phyloP scores from a whole-genome alignment of 108 stramenopile genomes.

The Conticribra guillardii region DNA sequence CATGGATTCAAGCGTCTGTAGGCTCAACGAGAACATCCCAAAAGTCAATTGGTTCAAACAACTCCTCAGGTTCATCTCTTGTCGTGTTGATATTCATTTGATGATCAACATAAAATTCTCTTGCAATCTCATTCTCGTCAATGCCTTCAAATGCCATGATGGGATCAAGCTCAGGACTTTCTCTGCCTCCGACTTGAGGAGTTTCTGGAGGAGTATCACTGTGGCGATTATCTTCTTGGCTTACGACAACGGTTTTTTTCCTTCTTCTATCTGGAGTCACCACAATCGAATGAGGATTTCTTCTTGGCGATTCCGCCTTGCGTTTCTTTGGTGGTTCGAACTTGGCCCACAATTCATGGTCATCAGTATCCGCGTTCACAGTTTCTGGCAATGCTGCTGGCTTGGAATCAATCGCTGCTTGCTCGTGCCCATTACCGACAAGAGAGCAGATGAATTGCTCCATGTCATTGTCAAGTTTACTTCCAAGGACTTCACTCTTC shows the following conservation, averaged over 20 bases:
- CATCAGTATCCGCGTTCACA: neutral
- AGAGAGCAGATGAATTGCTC: constrained; percentile 39
- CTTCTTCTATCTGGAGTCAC: neutral
- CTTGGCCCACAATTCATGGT: neutral
- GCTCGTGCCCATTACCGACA: constrained; percentile 5
- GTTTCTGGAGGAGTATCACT: neutral
- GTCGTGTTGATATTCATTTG: neutral
- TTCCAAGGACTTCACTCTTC: neutral
- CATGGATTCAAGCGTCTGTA: no score
- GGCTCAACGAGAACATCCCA: constrained; percentile 48
- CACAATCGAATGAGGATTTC: neutral
- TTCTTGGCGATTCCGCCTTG: neutral
- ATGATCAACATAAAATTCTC: constrained; percentile 22
- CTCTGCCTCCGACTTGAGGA: neutral
- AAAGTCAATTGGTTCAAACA: constrained; percentile 32
- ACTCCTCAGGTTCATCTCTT: neutral
- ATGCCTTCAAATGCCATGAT: constrained; percentile 48
- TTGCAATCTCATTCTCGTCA: constrained; percentile 41
- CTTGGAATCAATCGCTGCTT: neutral
- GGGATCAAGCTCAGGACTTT: constrained; percentile 10
- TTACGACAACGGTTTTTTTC: neutral
- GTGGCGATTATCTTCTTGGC: neutral
- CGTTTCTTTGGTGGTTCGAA: neutral
- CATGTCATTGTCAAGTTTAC: constrained; percentile 31
- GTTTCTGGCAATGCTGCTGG: neutral